Base-by-base conservation (phyloP, 225 moss, liverwort and hornwort genomes). In the Straminergon stramineum region DNA sequence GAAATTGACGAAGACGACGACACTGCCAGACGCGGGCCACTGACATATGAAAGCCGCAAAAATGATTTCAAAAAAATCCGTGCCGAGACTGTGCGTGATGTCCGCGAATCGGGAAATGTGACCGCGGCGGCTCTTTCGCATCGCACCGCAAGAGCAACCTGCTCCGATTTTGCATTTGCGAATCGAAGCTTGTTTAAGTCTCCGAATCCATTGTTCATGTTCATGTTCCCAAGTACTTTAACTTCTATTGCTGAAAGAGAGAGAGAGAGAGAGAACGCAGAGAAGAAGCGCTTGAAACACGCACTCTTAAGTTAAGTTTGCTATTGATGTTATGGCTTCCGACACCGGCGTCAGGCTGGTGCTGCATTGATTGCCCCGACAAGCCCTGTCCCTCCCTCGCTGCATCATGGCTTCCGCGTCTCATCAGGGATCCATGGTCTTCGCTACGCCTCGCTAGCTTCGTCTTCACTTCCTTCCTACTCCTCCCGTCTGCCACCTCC, bases 321-420 rank as follows among this genome's bases (percentile, higher is more conserved):
- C 66, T 52, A 16, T 52, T 83, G 65, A 35, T 32, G 79, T 78
- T 79, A 66, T 67, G 67, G 43, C 56, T 55, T 87, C 79, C 87
- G 91, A 91, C 91, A 89, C 89, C 70, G 61, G 70, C 26, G 77
- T 71, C 75, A 71, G 67, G 82, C 30, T 20, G 70, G 78, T 68
- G 86, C 86, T 39, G 79, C 87, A 92, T 90, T 92, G 91, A 92
- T 87, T 92, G 91, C 51, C 71, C 91, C 91, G 91, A 89, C 91
- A 89, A 82, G 61, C 70, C 35, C 78, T 89, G 89, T 28, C 81
- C 35, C 58, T 56, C 24, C 34, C 58, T 68, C 48, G 19, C 63
- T 71, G 74, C 91, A 81, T 86, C 91, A 87, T 86, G 85, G 83
- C 81, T 65, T 48, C 37, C 81, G 81, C 81, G 60, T 63, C 88